phyloP scores from a whole-genome alignment of 1,284 basidiomycete genomes.

The Microbotryum violaceum region DNA sequence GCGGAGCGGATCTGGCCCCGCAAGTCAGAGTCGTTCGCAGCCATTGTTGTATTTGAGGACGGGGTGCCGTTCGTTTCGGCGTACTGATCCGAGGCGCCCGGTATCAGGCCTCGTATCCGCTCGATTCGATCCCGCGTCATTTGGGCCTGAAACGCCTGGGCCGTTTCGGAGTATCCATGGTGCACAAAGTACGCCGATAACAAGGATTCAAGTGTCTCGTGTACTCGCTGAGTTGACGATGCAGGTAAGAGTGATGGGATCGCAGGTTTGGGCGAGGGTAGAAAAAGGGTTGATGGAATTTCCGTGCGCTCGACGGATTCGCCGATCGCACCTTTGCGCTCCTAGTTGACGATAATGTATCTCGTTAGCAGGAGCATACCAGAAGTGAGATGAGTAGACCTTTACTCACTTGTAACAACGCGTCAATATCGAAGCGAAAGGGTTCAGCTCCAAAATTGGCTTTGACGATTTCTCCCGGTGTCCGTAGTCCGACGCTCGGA shows the following conservation, averaged over 20 bases:
- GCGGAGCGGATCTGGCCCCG: conserved; percentile 11
- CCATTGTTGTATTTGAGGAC: neutral
- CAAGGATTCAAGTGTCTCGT: conserved; percentile 24
- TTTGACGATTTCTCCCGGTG: conserved; percentile 60
- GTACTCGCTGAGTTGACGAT: neutral
- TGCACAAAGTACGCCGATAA: conserved; percentile 26
- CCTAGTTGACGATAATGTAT: conserved; percentile 4
- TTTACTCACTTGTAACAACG: conserved; percentile 21
- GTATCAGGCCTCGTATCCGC: conserved; percentile 5
- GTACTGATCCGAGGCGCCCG: neutral
- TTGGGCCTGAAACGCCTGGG: conserved; percentile 14
- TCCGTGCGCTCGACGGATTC: neutral
- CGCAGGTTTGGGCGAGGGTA: conserved; percentile 4
- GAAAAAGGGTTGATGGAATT: conserved; percentile 5
- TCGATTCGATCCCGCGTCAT: conserved; percentile 14
- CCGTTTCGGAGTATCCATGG: conserved; percentile 22
- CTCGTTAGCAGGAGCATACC: too few species aligned
- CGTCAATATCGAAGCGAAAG: conserved; percentile 79
- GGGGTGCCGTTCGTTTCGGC: neutral
- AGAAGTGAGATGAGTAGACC: neutral
- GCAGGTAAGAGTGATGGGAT: conserved; percentile 15
- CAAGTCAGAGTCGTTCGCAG: neutral
- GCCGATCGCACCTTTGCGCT: conserved; percentile 20
- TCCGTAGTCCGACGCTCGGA: conserved; percentile 78
- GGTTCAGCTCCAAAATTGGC: conserved; percentile 78